These are phyloP conservation scores for Thermochaetoides dissita DNA, from an alignment of 2,329 filamentous ascomycete species.

Conservation along the genomic window DNA sequence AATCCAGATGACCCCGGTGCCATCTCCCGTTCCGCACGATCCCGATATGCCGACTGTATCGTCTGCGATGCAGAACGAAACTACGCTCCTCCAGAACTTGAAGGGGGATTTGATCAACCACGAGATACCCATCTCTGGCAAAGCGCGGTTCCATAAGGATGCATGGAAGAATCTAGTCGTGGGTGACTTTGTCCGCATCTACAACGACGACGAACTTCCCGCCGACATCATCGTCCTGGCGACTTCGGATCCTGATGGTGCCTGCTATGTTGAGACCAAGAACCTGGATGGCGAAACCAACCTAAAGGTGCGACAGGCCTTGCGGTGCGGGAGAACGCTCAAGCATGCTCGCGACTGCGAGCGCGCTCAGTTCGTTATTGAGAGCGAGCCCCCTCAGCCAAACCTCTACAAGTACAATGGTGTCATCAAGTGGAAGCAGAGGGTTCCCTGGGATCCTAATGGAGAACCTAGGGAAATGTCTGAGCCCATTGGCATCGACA, in stretches of 20 bases:
- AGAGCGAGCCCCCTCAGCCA: conserved; percentile 81
- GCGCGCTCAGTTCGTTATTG: conserved; percentile 69
- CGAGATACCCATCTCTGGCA: conserved; percentile 47
- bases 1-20: conserved; percentile 92
- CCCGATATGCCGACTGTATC: conserved; percentile 20
- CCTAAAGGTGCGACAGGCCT: conserved; percentile 80
- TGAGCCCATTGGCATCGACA: conserved; percentile 90
- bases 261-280: conserved; percentile 96
- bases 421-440: conserved; percentile 74
- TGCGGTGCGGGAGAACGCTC: conserved; percentile 70
- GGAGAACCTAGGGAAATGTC: conserved; percentile 62
- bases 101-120: conserved; percentile 58
- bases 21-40: conserved; percentile 53
- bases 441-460: conserved; percentile 47
- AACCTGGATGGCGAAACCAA: conserved; percentile 97
- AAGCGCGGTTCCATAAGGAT: conserved; percentile 79
- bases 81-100: conserved; percentile 28
- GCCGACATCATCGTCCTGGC: conserved; percentile 86
- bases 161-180: conserved; percentile 92
- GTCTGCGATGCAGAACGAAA: conserved; percentile 24
- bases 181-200: conserved; percentile 90
- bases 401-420: conserved; percentile 94
- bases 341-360: conserved; percentile 90
- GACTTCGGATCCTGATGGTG: conserved; percentile 84
- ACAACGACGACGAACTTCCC: conserved; percentile 90